A percentile compares a stretch with the other conserved stretches of the same genome.
Evolutionary conservation across 1,139 yeast species (phyloP).

Genomic region (Candida sanyaensis): DNA sequence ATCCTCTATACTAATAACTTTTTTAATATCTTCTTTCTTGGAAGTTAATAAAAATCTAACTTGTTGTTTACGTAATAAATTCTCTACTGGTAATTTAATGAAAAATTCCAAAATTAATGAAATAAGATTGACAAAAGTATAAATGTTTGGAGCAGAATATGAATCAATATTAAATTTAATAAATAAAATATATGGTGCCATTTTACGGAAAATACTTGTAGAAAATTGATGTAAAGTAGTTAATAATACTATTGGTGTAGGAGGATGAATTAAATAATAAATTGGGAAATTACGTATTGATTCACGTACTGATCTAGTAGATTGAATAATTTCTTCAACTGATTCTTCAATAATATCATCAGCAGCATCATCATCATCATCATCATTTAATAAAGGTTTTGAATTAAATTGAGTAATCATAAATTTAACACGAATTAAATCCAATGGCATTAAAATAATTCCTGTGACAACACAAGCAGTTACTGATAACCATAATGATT

Average conservation of each 20-base stretch:
- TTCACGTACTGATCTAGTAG: conserved; percentile 41
- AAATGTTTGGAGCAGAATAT: conserved; percentile 62
- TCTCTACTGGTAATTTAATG: conserved; percentile 84
- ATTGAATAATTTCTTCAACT: conserved; percentile 11
- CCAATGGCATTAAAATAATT: conserved; percentile 77
- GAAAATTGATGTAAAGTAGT: conserved; percentile 66
- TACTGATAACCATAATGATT: conserved; percentile 67
- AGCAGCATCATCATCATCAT: too few species aligned
- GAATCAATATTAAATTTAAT: conserved; percentile 69
- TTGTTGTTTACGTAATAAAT: conserved; percentile 82
- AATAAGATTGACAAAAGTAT: conserved; percentile 52
- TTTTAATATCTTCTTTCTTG: conserved; percentile 35
- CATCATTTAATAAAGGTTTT: conserved; percentile 11
- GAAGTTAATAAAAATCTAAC: conserved; percentile 57
- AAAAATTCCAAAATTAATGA: conserved; percentile 68
- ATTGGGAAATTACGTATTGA: conserved; percentile 38
- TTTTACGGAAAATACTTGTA: conserved; percentile 60
- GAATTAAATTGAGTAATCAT: conserved; percentile 58
- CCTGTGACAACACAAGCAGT: conserved; percentile 76
- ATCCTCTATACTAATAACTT: conserved; percentile 41
- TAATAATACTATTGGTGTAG: conserved; percentile 48
- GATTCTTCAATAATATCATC: conserved; percentile 8
- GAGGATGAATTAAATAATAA: conserved; percentile 54
- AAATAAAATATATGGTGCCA: conserved; percentile 74
- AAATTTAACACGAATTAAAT: conserved; percentile 74